A percentile compares a stretch with the other conserved stretches of the same genome.
Conservation (phyloP, 768 basidiomycete species). For the Lactarius psammicola region DNA sequence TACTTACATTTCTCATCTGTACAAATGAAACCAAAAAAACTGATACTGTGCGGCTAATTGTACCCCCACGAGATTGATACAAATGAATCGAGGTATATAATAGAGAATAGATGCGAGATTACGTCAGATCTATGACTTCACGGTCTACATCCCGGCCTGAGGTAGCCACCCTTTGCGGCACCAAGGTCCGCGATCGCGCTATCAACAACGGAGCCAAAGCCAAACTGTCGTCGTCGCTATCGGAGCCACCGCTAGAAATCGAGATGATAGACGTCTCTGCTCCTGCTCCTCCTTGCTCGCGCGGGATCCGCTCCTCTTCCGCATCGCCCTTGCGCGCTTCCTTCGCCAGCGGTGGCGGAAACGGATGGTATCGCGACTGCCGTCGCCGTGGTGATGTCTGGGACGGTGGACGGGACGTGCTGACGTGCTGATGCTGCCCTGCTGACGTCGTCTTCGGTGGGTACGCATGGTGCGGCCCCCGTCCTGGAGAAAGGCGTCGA, state of each 20-base stretch:
- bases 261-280: constrained; percentile 35
- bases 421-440: background rate
- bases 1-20: constrained; percentile 13
- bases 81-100: background rate
- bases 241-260: constrained; percentile 41
- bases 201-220: constrained; percentile 31
- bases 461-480: too few species aligned
- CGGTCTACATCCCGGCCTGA: constrained; percentile 1
- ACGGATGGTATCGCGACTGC: background rate
- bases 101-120: constrained; percentile 2
- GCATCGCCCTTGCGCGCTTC: background rate
- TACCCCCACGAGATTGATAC: background rate
- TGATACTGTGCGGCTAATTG: background rate
- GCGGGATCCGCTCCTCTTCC: background rate
- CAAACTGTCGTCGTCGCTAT: constrained; percentile 9
- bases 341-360: background rate
- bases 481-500: background rate
- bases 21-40: constrained; percentile 16
- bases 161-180: background rate
- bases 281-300: background rate
- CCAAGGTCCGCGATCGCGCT: constrained; percentile 29
- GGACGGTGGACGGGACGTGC: background rate
- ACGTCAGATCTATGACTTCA: constrained; percentile 47
- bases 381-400: background rate
- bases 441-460: background rate